Evolutionary conservation across 495 filamentous ascomycete genomes (phyloP).

Genomic region (Hypoxylon intermedium): DNA sequence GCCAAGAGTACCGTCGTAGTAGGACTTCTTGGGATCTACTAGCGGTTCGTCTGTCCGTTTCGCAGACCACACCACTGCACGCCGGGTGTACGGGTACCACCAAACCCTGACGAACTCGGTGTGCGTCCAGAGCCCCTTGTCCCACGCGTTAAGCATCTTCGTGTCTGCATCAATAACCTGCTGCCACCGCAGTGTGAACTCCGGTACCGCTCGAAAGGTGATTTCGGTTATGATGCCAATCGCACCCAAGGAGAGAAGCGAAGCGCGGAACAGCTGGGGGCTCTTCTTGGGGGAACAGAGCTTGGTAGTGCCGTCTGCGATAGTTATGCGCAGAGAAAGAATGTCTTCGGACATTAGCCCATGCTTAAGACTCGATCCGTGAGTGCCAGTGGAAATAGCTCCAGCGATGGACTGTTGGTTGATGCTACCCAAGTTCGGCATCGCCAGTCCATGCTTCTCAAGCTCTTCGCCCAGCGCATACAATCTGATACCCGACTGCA

Average conservation of each 20-base stretch:
- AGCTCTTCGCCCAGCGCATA: slow-evolving; percentile 71
- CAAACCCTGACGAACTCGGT: slow-evolving; percentile 91
- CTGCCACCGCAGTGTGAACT: slow-evolving; percentile 82
- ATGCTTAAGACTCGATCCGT: slow-evolving; percentile 84
- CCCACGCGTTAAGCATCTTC: slow-evolving; percentile 75
- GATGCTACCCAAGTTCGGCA: slow-evolving; percentile 93
- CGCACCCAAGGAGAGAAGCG: slow-evolving; percentile 85
- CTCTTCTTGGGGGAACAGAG: slow-evolving; percentile 76
- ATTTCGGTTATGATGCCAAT: slow-evolving; percentile 90
- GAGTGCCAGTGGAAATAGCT: slow-evolving; percentile 90
- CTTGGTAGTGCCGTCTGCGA: slow-evolving; percentile 79
- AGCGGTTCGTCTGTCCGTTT: slow-evolving; percentile 66
- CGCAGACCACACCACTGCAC: slow-evolving; percentile 87
- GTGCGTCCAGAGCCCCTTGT: slow-evolving; percentile 76
- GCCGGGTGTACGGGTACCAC: slow-evolving; percentile 93
- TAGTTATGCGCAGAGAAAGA: slow-evolving; percentile 73
- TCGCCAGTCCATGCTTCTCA: slow-evolving; percentile 74
- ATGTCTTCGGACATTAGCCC: slow-evolving; percentile 83
- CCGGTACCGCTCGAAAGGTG: slow-evolving; percentile 76
- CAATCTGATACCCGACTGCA: slow-evolving; percentile 86
- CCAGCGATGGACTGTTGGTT: slow-evolving; percentile 93
- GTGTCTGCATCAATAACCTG: slow-evolving; percentile 76
- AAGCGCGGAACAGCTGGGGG: slow-evolving; percentile 82
- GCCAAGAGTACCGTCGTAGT: slow-evolving; percentile 81
- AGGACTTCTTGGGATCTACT: slow-evolving; percentile 57